Evolutionary conservation across 805 yeast genomes (phyloP), one percentile per base, ranked within the genome.

Genomic region (Pichia insulana): DNA sequence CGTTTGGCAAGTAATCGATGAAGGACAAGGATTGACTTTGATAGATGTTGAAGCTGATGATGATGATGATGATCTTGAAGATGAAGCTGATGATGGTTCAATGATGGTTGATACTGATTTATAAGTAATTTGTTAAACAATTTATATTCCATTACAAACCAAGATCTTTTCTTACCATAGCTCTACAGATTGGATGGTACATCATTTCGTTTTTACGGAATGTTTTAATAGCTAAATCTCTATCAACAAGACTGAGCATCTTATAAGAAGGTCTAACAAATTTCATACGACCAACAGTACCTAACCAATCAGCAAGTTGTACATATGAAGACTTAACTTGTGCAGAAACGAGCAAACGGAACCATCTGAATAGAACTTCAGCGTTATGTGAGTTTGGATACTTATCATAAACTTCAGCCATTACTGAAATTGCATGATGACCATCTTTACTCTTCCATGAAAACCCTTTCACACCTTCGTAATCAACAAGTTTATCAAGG

Each of bases 241-340:
- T 74, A 59, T 84, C 83, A 19, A 80, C 90, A 7, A 63, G 55
- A 55, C 76, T 73, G 48, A 88, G 68, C 46, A 80, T 64, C 36
- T 76, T 71, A 63, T 78, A 87, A 4, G 92, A 86, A 26, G 96
- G 95, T 61, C 96, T 74, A 20, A 85, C 95, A 57, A 80, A 88
- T 66, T 88, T 88, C 96, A 88, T 88, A 68, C 96, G 75, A 17
- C 96, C 96, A 18, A 88, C 92, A 2, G 89, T 79, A 11, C 90
- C 94, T 42, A 88, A 70, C 95, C 95, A 88, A 41, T 76, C 75
- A 3, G 94, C 87, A 36, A 88, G 65, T 35, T 62, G 64, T 43
- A 62, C 64, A 58, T 80, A 74, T 40, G 67, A 65, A 28, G 67
- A 60, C 11, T 56, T 47, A 42, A 76, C 64, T 25, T 69, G 64